Evolutionary conservation across 2,329 filamentous ascomycete genomes (phyloP), one percentile per base, ranked within the genome.

Genomic region (Cercospora beticola): DNA sequence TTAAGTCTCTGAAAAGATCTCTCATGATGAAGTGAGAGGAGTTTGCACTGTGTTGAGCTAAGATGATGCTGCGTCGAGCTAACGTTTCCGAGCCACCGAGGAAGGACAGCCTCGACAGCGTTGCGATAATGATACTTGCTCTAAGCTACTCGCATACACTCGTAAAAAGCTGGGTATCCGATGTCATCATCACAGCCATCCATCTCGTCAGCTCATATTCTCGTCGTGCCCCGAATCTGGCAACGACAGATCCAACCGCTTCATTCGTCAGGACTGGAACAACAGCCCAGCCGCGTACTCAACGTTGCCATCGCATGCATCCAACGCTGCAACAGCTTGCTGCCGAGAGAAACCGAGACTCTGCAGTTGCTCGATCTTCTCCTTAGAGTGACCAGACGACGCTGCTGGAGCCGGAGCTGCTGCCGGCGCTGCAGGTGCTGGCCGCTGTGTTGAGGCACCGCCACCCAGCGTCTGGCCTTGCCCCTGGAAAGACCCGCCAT

Each of bases 281-380:
- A 97, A 86, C 70, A 97, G 85, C 60, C 90, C 89, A 58, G 93
- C 94, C n/a, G 94, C 94, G 71, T 90, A 88, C 70, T 98, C 92
- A 7, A 97, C 88, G 76, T 98, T 92, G 21, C 95, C 94, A 21
- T 89, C 89, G 16, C 92, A 92, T 31, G 92, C 92, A 75, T 93
- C 88, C 62, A 99, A 83, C 2, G 94, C 93, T 68, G 90, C 88
- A 63, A 95, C 85, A 0, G 94, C 94, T 73, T 92, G 87, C 69
- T 91, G 86, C 64, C 90, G 86, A 1, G 89, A 87, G 72, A 95
- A 93, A 0, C 94, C 94, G 72, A 98, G 84, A 58, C 88, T 87
- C 59, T 91, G 86, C 43, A 98, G 87, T 75, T 90, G 90, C 62
- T 92, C 88, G 65, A 98, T 89, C 33, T 90, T 86, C 71, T 90